These are phyloP conservation scores for Aspergillus ostianus DNA, from an alignment of 495 filamentous ascomycete genomes.

Conservation along the genomic window DNA sequence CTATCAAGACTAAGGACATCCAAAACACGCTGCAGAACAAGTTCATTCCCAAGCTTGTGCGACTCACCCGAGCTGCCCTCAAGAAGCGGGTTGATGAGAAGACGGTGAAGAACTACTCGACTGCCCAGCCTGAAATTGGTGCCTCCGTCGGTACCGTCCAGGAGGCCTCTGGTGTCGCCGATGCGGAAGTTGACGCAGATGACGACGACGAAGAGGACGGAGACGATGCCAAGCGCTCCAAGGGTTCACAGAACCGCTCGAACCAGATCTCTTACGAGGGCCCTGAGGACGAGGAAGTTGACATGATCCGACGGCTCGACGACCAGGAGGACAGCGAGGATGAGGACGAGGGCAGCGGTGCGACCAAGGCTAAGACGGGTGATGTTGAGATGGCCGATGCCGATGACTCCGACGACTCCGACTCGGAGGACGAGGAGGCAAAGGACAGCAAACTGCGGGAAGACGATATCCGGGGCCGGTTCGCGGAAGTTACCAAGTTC, in stretches of 20 bases:
- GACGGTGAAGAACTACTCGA: constrained; percentile 55
- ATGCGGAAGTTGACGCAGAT: constrained; percentile 60
- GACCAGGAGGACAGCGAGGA: constrained; percentile 24
- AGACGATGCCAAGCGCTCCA: constrained; percentile 81
- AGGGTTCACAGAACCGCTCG: constrained; percentile 66
- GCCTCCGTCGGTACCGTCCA: constrained; percentile 68
- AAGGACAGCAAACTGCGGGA: constrained; percentile 54
- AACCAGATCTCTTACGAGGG: constrained; percentile 87
- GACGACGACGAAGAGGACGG: constrained; percentile 76
- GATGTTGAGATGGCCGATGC: constrained; percentile 35
- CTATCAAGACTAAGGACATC: constrained; percentile 75
- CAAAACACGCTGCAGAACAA: constrained; percentile 72
- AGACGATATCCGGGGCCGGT: constrained; percentile 63
- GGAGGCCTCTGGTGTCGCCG: constrained; percentile 51
- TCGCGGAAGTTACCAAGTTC: constrained; percentile 67
- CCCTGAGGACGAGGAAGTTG: constrained; percentile 88
- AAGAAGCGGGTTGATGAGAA: constrained; percentile 71
- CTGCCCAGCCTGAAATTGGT: constrained; percentile 78
- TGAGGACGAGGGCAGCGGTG: constrained; percentile 45
- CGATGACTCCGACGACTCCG: constrained; percentile 34
- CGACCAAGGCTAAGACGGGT: constrained; percentile 12
- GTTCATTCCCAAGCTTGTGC: constrained; percentile 69
- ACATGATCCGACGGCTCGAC: constrained; percentile 54
- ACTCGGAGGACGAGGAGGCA: constrained; percentile 40
- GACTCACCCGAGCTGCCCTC: constrained; percentile 67